Base-by-base conservation (phyloP, 2,329 filamentous ascomycete genomes). In the Acrocalymma vagum region DNA sequence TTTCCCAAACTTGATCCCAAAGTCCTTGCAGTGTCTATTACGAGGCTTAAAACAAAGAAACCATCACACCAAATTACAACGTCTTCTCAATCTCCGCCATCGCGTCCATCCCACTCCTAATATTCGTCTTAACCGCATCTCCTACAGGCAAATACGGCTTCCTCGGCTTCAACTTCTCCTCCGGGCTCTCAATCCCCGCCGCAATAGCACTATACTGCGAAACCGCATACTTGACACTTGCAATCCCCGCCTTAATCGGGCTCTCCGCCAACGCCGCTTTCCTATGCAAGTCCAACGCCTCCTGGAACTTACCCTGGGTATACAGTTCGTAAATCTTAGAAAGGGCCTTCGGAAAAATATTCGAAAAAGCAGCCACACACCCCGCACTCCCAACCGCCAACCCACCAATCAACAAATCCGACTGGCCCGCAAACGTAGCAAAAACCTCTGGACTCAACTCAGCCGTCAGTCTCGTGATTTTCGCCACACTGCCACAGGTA, bases 401-500 rank as follows among this genome's bases (percentile, higher is more conserved):
- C 0, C 78, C 80, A 2, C 76, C 79, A 18, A 84, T 70, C 26
- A 90, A 67, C 63, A 88, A 90, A 58, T 91, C 87, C 2, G 81
- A 83, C 70, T 90, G 86, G 1, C 88, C 88, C 1, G 85, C 86
- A 56, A 83, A 90, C 1, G 83, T 80, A 1, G 85, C 80, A 59
- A 91, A 91, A 9, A 76, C 65, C 2, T 79, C 74, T 0, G 78
- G 66, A 0, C 76, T 65, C 43, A 79, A 70, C 16, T 70, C 67
- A 2, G 78, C 75, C 0, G 77, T 74, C 4, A 90, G 76, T 7
- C 86, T 76, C 4, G 83, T 82, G 32, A 90, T 78, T 69, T 90
- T 90, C 43, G 84, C 86, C 21, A 88, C 87, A 53, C 82, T 84
- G n/a, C 85, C 86, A 59, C 86, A 89, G 3, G 86, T 89, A 39